These are phyloP conservation scores for Cercospora sp. DNA, from an alignment of 2,329 filamentous ascomycete species.

Conservation along the genomic window DNA sequence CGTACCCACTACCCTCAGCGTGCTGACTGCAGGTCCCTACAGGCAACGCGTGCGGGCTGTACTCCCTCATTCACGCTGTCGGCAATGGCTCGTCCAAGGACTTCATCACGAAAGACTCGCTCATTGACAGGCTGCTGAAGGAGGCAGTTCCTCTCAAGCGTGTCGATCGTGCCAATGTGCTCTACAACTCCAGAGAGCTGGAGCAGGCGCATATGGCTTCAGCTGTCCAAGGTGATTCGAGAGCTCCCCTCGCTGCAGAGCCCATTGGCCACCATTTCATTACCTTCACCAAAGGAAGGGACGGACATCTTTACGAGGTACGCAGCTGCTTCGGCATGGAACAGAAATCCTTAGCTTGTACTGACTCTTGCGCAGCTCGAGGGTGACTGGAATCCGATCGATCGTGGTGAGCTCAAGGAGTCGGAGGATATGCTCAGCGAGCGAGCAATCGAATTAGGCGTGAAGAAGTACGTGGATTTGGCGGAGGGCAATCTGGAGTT, in stretches of 20 bases:
- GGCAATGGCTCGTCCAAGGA: slow-evolving; percentile 51
- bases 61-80: slow-evolving; percentile 57
- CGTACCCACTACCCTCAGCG: slow-evolving; percentile 31
- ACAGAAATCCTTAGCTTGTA: background rate
- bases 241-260: slow-evolving; percentile 35
- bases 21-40: background rate
- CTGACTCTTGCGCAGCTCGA: slow-evolving; percentile 31
- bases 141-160: slow-evolving; percentile 48
- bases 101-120: slow-evolving; percentile 46
- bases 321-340: background rate
- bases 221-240: slow-evolving; percentile 46
- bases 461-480: slow-evolving; percentile 43
- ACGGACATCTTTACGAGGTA: slow-evolving; percentile 51
- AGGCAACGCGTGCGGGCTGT: slow-evolving; percentile 59
- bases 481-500: slow-evolving; percentile 46
- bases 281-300: slow-evolving; percentile 48
- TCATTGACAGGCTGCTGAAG: slow-evolving; percentile 48
- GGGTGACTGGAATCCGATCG: slow-evolving; percentile 47
- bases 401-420: slow-evolving; percentile 43
- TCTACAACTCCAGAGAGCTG: slow-evolving; percentile 51
- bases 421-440: slow-evolving; percentile 49
- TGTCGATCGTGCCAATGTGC: slow-evolving; percentile 48
- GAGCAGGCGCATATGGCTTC: slow-evolving; percentile 47
- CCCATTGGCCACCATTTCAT: slow-evolving; percentile 48
- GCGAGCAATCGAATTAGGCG: slow-evolving; percentile 44